Conservation (phyloP, 176 grass and related monocot genomes). For the Musa beccarii region DNA sequence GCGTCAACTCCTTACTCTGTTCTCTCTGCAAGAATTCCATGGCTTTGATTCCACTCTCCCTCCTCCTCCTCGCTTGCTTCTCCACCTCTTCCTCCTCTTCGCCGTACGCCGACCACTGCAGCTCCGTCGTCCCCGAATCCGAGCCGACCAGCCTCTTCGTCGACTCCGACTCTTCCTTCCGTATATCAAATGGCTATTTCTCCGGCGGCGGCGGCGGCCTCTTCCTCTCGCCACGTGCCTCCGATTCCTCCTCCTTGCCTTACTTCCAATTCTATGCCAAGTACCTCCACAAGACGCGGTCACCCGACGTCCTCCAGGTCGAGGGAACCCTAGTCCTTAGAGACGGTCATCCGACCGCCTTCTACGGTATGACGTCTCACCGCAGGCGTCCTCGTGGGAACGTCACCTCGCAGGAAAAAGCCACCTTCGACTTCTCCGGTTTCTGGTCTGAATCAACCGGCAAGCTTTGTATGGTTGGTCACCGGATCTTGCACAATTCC, state of each 20-base stretch:
- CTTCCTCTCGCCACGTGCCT: conserved; percentile 12
- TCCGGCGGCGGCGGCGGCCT: conserved; percentile 19
- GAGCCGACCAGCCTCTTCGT: conserved; percentile 2
- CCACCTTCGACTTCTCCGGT: conserved; percentile 20
- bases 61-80: neutral
- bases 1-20: too few relatives aligned
- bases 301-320: conserved; percentile 4
- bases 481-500: neutral
- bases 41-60: too few relatives aligned
- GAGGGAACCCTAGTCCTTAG: conserved; percentile 30
- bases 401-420: neutral
- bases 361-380: neutral
- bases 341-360: neutral
- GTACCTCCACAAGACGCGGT: conserved; percentile 3
- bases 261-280: conserved; percentile 30
- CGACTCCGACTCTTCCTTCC: neutral
- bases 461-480: conserved; percentile 45
- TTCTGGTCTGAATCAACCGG: conserved; percentile 31
- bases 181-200: conserved; percentile 31
- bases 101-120: neutral
- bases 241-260: neutral
- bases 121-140: conserved; percentile 5
- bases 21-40: too few relatives aligned
- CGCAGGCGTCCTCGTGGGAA: neutral
- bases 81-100: neutral